Conservation (phyloP, 768 basidiomycete species). For the Lactarius hengduanensis region DNA sequence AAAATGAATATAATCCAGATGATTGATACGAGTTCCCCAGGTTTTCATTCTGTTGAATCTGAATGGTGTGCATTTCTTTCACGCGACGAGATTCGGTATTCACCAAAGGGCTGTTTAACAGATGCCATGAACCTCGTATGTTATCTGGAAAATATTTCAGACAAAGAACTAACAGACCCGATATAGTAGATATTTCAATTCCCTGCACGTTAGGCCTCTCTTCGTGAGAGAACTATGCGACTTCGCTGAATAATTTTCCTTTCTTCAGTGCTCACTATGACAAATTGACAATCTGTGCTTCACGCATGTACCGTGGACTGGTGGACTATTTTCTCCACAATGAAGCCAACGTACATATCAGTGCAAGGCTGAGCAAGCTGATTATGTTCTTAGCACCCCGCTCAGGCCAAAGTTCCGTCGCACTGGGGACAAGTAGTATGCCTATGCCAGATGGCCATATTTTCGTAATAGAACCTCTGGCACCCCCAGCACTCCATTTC, state of each 20-base stretch:
- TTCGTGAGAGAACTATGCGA: background rate
- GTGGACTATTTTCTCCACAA: background rate
- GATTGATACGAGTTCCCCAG: background rate
- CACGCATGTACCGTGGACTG: slow-evolving; percentile 6
- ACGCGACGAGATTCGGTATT: background rate
- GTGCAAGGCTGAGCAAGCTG: background rate
- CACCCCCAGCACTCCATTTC: background rate
- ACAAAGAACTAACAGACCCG: background rate
- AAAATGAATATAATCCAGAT: background rate
- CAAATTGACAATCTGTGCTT: slow-evolving; percentile 6
- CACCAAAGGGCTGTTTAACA: background rate
- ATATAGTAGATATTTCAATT: slow-evolving; percentile 7
- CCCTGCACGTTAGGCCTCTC: slow-evolving; percentile 5
- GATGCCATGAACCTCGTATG: slow-evolving; percentile 10
- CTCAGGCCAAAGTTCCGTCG: background rate
- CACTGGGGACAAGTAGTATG: background rate
- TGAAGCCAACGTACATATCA: background rate
- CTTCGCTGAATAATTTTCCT: background rate
- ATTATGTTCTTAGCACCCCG: background rate
- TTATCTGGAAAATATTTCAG: background rate
- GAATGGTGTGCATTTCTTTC: slow-evolving; percentile 7
- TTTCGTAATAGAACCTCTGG: background rate
- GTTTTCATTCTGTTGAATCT: slow-evolving; percentile 4
- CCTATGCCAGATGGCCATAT: background rate
- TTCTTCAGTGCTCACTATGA: background rate